These are phyloP conservation scores for Cyclanthera cordifolia DNA, from an alignment of 306 rosid species.

Conservation along the genomic window DNA sequence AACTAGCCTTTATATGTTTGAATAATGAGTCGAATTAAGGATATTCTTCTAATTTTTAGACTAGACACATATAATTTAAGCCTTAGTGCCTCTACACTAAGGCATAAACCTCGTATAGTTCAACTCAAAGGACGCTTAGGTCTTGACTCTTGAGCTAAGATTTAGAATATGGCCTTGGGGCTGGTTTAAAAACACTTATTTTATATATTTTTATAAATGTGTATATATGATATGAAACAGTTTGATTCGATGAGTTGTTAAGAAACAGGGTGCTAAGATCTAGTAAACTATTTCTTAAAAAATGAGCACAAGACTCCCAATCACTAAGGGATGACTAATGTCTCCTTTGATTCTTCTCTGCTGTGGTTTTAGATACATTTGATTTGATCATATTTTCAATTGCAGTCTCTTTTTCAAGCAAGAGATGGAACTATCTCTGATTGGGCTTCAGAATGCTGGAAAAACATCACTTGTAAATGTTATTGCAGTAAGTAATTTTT, in stretches of 20 bases:
- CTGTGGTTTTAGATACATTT: not conserved
- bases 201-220: no score
- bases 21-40: no score
- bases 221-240: not conserved
- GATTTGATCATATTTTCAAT: not conserved
- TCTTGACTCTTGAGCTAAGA: no score
- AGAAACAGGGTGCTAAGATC: not conserved
- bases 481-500: conserved; percentile 43
- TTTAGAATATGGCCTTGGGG: no score
- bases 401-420: conserved; percentile 57
- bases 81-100: no score
- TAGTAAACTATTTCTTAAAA: not conserved
- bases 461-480: conserved; percentile 66
- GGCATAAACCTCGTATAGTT: no score
- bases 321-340: not conserved
- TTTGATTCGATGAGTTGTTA: not conserved
- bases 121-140: no score
- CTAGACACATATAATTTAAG: no score
- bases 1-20: no score
- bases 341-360: not conserved
- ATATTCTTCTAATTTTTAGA: no score
- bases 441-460: conserved; percentile 71
- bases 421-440: conserved; percentile 62
- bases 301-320: not conserved
- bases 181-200: no score